These are phyloP conservation scores for Fraxinus platypoda DNA, from an alignment of 305 asterid species.

Conservation along the genomic window DNA sequence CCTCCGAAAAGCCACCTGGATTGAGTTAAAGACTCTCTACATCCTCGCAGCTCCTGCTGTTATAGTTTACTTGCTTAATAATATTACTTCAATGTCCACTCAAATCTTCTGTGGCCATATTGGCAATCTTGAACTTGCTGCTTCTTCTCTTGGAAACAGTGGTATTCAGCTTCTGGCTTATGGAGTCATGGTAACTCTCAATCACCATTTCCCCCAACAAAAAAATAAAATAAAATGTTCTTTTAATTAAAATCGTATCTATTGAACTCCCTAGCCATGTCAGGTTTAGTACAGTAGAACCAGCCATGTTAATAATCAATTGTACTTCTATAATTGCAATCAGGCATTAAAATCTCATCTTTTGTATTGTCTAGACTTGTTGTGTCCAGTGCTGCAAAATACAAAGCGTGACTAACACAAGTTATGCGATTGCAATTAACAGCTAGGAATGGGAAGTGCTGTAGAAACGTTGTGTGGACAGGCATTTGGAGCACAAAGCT, in stretches of 20 bases:
- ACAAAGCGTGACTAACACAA: too few species aligned
- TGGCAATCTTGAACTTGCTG: conserved; percentile 39
- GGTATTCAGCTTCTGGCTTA: conserved; percentile 39
- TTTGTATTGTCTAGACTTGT: not conserved
- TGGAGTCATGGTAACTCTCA: conserved; percentile 36
- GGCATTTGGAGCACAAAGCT: conserved; percentile 46
- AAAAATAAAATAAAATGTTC: too few species aligned
- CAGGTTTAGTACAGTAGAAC: too few species aligned
- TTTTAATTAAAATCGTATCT: too few species aligned
- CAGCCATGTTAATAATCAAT: too few species aligned
- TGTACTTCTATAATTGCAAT: too few species aligned
- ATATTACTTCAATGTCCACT: conserved; percentile 42
- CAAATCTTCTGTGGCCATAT: conserved; percentile 48
- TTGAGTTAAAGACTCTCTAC: conserved; percentile 26
- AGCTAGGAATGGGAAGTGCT: conserved; percentile 56
- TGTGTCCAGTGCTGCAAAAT: too few species aligned
- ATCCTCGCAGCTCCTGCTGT: conserved; percentile 44
- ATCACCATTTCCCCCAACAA: not conserved
- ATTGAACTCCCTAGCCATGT: too few species aligned
- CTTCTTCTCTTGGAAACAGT: conserved; percentile 37
- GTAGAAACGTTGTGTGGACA: conserved; percentile 50
- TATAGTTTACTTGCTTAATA: conserved; percentile 41
- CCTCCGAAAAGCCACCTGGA: conserved; percentile 14
- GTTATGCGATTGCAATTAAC: not conserved
- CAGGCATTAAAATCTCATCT: not conserved